phyloP scores from a whole-genome alignment of 2,329 filamentous ascomycete species.

The Penicillium digitatum region DNA sequence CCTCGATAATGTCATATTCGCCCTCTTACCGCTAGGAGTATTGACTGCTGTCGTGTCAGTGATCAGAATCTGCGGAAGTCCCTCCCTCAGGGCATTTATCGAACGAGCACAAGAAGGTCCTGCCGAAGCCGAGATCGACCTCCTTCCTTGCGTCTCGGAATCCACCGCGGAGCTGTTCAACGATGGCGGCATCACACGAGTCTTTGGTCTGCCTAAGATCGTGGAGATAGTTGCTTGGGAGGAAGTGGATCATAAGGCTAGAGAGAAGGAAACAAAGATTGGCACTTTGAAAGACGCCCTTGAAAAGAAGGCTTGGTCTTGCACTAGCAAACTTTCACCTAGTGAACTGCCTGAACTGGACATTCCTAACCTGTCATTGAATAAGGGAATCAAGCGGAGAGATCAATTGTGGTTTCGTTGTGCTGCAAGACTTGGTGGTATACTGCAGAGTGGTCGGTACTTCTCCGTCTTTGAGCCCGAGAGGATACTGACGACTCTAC shows the following conservation, averaged over 20 bases:
- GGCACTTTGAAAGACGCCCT: slow-evolving; percentile 30
- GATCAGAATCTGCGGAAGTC: slow-evolving; percentile 46
- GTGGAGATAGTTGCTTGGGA: slow-evolving; percentile 43
- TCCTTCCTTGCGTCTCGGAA: slow-evolving; percentile 47
- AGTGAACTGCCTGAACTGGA: slow-evolving; percentile 25
- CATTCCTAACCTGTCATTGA: slow-evolving; percentile 36
- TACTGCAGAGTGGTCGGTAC: slow-evolving; percentile 29
- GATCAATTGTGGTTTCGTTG: slow-evolving; percentile 29
- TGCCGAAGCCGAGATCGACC: slow-evolving; percentile 41
- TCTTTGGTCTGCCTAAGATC: slow-evolving; percentile 34
- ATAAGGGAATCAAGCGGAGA: slow-evolving; percentile 33
- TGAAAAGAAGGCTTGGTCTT: slow-evolving; percentile 21
- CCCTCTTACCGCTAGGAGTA: slow-evolving; percentile 47
- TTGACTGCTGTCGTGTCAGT: slow-evolving; percentile 45
- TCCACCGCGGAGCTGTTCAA: slow-evolving; percentile 48
- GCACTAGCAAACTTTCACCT: slow-evolving; percentile 6
- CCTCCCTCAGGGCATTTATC: slow-evolving; percentile 44
- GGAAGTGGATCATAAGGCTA: slow-evolving; percentile 37
- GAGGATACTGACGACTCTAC: neutral
- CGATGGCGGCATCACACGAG: slow-evolving; percentile 37
- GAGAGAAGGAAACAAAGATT: slow-evolving; percentile 15
- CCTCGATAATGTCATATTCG: slow-evolving; percentile 47
- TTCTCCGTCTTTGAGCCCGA: neutral
- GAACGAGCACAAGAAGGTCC: slow-evolving; percentile 46
- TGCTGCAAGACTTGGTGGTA: slow-evolving; percentile 26